phyloP scores from a whole-genome alignment of 2,329 filamentous ascomycete genomes.

The Claviceps humidiphila region DNA sequence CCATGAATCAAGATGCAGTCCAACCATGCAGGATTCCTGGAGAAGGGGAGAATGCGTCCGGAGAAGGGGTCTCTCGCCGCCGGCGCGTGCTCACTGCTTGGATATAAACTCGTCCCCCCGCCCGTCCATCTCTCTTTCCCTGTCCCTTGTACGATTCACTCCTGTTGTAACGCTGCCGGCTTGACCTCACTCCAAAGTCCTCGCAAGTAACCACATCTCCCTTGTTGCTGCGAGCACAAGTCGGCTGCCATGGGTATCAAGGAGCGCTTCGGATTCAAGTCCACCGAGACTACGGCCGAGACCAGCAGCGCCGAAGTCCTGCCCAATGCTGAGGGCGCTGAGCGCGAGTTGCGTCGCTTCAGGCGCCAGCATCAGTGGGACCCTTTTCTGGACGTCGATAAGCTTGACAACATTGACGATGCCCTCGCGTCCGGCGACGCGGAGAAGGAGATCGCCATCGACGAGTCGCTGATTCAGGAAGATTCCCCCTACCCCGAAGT shows the following conservation, averaged over 20 bases:
- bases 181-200: not conserved
- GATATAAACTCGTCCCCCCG: slow-evolving; percentile 5
- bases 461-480: slow-evolving; percentile 34
- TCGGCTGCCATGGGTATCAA: slow-evolving; percentile 11
- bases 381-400: slow-evolving; percentile 40
- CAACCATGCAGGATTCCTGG: not conserved
- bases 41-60: not conserved
- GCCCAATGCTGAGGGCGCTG: slow-evolving; percentile 9
- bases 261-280: slow-evolving; percentile 10
- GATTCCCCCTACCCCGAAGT: slow-evolving; percentile 29
- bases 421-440: slow-evolving; percentile 29
- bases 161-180: not conserved
- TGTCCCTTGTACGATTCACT: not conserved
- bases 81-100: not conserved
- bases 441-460: slow-evolving; percentile 31
- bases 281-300: slow-evolving; percentile 7
- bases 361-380: slow-evolving; percentile 41
- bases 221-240: not conserved
- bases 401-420: slow-evolving; percentile 37
- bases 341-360: slow-evolving; percentile 26
- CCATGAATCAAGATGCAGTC: not conserved
- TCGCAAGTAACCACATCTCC: not conserved
- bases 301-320: slow-evolving; percentile 10
- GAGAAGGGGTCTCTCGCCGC: not conserved
- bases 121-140: not conserved